Percentiles rank a stretch among this genome's conserved stretches.
These are phyloP conservation scores for Chytriomyces confervae DNA, from an alignment of 192 early-diverging fungal genomes.

Conservation along the genomic window DNA sequence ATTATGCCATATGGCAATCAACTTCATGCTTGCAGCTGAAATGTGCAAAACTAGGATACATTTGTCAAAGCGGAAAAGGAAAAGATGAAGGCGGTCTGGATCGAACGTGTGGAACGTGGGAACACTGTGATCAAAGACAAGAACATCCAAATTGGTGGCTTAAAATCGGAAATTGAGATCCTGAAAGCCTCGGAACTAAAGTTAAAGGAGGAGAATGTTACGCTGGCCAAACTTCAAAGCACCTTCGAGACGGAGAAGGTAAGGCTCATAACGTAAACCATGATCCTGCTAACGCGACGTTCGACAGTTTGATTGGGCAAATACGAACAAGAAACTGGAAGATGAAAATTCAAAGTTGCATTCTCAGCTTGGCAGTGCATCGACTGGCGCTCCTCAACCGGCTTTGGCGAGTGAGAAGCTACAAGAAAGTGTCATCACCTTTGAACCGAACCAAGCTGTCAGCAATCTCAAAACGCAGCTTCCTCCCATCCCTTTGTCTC, in stretches of 20 bases:
- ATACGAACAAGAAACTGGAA: constrained; percentile 9
- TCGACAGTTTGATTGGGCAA: constrained; percentile 6
- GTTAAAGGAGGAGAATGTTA: constrained; percentile 1
- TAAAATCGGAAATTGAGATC: not conserved
- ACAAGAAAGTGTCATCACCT: not conserved
- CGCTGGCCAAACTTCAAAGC: not conserved
- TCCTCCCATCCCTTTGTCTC: constrained; percentile 6
- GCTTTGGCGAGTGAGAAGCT: not conserved
- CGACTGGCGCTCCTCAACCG: not conserved
- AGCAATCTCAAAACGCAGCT: not conserved
- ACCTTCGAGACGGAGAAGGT: constrained; percentile 30
- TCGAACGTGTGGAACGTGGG: not conserved
- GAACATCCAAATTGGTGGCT: not conserved
- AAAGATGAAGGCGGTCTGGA: not conserved
- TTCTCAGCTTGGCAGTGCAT: constrained; percentile 1
- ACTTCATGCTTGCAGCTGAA: not conserved
- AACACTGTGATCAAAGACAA: not conserved
- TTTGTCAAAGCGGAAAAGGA: not conserved
- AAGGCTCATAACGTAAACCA: not conserved
- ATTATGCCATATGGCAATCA: not conserved
- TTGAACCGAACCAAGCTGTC: not conserved
- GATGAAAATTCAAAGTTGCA: not conserved
- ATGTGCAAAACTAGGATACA: not conserved
- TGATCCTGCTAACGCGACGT: not conserved
- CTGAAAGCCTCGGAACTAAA: constrained; percentile 1